These are phyloP conservation scores for Cyclotella kingstonii DNA, from an alignment of 108 stramenopile genomes.

Conservation along the genomic window DNA sequence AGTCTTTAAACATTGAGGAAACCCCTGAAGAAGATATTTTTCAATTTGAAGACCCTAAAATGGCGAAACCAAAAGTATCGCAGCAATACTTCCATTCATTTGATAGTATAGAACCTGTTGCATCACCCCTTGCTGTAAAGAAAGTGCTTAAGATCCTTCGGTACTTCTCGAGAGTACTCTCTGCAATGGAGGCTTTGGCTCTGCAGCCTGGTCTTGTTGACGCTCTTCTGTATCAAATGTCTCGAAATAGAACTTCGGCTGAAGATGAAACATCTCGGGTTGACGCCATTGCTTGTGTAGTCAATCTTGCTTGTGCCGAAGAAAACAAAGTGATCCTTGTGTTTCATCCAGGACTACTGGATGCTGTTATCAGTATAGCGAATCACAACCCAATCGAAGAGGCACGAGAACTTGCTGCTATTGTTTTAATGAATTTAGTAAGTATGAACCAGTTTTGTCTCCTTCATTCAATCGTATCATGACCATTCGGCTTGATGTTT, in stretches of 20 bases:
- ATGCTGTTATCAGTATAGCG: conserved; percentile 39
- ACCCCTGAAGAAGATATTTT: conserved; percentile 27
- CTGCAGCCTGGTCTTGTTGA: conserved; percentile 39
- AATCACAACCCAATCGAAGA: conserved; percentile 50
- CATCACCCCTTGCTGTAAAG: conserved; percentile 35
- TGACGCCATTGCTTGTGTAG: conserved; percentile 40
- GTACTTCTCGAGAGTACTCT: conserved; percentile 51
- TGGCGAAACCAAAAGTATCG: conserved; percentile 6
- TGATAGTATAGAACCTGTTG: conserved; percentile 4
- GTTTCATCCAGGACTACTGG: conserved; percentile 39
- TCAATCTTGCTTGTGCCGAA: conserved; percentile 48
- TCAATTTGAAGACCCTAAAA: conserved; percentile 33
- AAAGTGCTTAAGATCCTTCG: conserved; percentile 44
- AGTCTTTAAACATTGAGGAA: neutral
- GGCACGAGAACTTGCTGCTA: conserved; percentile 53
- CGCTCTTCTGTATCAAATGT: conserved; percentile 40
- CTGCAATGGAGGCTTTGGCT: conserved; percentile 47
- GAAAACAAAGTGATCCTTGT: conserved; percentile 46
- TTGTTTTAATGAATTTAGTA: conserved; percentile 55
- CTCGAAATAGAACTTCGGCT: conserved; percentile 9
- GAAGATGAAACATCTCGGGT: conserved; percentile 35
- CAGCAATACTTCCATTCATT: conserved; percentile 4
- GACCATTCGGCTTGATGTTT: neutral
- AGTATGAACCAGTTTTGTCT: neutral
- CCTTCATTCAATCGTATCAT: neutral